Conservation (phyloP, 2,329 filamentous ascomycete species). For the Phoma sp. region DNA sequence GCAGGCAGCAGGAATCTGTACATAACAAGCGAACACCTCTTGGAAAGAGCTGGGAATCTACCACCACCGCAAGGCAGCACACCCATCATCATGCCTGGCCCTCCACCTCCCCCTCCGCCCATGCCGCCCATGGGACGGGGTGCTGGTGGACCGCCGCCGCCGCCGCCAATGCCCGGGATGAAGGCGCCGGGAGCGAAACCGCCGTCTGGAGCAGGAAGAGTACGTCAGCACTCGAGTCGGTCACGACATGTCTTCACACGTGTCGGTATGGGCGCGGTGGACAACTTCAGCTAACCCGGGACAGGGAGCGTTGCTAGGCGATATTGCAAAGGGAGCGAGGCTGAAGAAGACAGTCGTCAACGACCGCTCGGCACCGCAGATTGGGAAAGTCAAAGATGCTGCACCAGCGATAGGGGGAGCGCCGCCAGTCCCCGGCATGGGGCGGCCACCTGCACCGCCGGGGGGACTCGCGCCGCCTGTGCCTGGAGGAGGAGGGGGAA, state of each 20-base stretch:
- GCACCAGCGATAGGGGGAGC: slow-evolving; percentile 73
- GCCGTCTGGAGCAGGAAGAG: slow-evolving; percentile 43
- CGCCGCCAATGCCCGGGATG: slow-evolving; percentile 45
- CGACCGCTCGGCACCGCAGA: slow-evolving; percentile 82
- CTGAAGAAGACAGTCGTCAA: slow-evolving; percentile 88
- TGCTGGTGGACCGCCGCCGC: slow-evolving; percentile 45
- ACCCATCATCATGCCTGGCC: slow-evolving; percentile 40
- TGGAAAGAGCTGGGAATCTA: neutral
- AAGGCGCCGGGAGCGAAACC: slow-evolving; percentile 42
- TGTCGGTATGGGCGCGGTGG: neutral
- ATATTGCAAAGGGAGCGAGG: slow-evolving; percentile 80
- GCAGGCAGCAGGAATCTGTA: slow-evolving; percentile 22
- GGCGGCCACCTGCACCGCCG: slow-evolving; percentile 56
- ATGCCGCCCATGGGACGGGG: slow-evolving; percentile 48
- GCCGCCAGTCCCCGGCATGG: slow-evolving; percentile 75
- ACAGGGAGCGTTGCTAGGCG: slow-evolving; percentile 83
- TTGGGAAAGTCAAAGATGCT: slow-evolving; percentile 64
- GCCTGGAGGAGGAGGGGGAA: slow-evolving; percentile 48
- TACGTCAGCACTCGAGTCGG: slow-evolving; percentile 21
- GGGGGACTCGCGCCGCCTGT: slow-evolving; percentile 76
- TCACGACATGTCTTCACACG: neutral
- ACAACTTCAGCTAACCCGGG: slow-evolving; percentile 33
- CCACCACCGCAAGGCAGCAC: slow-evolving; percentile 2
- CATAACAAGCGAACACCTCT: neutral
- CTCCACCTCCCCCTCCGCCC: slow-evolving; percentile 46